Evolutionary conservation across 1,284 basidiomycete species (phyloP), one percentile per base, ranked within the genome.

Genomic region (Trichosporon asahii): DNA sequence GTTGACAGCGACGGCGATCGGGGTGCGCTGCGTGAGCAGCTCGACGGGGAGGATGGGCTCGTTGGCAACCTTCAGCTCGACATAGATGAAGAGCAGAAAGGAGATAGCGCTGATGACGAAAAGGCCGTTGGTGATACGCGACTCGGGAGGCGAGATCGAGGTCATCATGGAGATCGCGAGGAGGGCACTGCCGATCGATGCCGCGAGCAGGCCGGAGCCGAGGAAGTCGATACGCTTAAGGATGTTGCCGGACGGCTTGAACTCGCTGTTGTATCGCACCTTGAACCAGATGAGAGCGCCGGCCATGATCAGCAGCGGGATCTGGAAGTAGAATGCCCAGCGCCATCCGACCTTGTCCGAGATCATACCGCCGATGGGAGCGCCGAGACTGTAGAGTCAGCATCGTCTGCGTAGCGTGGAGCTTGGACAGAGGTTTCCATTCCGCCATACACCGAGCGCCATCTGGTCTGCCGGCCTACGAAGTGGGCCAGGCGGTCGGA

Each of bases 41-140:
- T 88, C 88, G 75, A 95, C 84, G 55, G 94, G 93, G 88, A 96
- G 91, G 63, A 95, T 89, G 8, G 94, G 94, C 80, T 90, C 91
- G 3, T 87, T 86, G 2, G 91, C 89, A 84, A 88, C 88, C 73
- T 86, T 85, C 70, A 89, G 88, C 83, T 96, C 93, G 15, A 92
- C 90, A 64, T 88, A 78, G 33, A 93, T 79, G 79, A 96, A 95
- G 5, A 86, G 76, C 5, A 85, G 76, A 23, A 86, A 86, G 61
- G 86, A 89, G 4, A 90, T 75, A 23, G 82, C 82, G 76, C 90
- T 90, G 21, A 85, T 79, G 37, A 84, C 75, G 67, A 95, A 85
- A 66, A 94, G 85, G 6, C 88, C 88, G 78, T 86, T 87, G 66
- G 95, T 88, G 33, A 88, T 75, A 1, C 90, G 89, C 82, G 33